Evolutionary conservation across 1,284 basidiomycete genomes (phyloP).

Genomic region (Leccinum griseonigrum): DNA sequence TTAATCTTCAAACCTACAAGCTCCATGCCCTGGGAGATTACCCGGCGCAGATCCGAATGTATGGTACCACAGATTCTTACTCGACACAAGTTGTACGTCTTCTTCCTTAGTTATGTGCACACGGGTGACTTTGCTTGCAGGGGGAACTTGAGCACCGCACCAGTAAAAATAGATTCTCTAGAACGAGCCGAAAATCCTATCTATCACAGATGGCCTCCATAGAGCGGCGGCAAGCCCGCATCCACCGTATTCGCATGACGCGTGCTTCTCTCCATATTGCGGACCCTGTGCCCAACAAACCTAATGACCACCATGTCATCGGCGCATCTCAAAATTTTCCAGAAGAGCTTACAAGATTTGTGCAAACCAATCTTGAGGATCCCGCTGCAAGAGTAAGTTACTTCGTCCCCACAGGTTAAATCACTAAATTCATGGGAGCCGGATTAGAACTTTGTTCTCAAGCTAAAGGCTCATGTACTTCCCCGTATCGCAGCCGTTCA

Average conservation of each 20-base stretch:
- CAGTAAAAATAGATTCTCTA: neutral
- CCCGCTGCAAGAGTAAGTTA: neutral
- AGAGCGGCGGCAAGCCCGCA: neutral
- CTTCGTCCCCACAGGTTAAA: no score
- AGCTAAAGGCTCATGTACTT: neutral
- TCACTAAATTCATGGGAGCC: neutral
- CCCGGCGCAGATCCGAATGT: no score
- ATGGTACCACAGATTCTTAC: no score
- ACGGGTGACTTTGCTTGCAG: neutral
- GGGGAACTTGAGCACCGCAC: neutral
- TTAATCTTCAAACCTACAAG: no score
- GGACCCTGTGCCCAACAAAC: neutral
- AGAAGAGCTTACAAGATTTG: slow-evolving; percentile 17
- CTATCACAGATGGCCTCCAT: neutral
- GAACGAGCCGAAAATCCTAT: neutral
- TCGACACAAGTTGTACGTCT: no score
- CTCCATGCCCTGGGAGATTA: no score
- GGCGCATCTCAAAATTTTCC: slow-evolving; percentile 12
- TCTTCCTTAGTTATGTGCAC: no score
- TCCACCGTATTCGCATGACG: neutral
- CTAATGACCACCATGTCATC: slow-evolving; percentile 16
- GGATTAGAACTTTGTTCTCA: neutral
- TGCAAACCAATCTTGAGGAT: neutral
- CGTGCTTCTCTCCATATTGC: neutral
- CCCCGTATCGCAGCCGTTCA: neutral